Conservation (phyloP, 805 yeast species). For the Nakazawaea wyomingensis region DNA sequence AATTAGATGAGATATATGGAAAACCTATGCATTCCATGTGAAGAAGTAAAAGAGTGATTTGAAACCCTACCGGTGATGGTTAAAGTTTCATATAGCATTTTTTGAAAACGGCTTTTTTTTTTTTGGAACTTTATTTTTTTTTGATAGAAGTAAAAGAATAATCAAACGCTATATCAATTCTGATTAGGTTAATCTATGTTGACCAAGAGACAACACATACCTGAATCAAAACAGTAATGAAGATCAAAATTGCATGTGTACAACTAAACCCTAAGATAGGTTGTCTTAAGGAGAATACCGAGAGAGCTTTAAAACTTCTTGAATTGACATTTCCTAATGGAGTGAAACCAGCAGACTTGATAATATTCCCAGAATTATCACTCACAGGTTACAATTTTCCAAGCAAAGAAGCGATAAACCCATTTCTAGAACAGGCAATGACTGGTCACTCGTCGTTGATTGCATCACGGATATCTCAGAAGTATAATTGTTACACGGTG, state of each 20-base stretch:
- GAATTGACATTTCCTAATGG: constrained; percentile 23
- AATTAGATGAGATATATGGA: no score
- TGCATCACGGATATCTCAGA: constrained; percentile 49
- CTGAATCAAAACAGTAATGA: no score
- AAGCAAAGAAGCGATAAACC: constrained; percentile 40
- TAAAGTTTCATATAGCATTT: no score
- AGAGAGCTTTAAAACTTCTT: constrained; percentile 39
- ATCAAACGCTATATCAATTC: no score
- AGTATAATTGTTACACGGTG: constrained; percentile 57
- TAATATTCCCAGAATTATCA: constrained; percentile 80
- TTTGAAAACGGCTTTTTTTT: no score
- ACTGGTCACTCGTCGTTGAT: constrained; percentile 48
- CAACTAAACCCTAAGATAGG: constrained; percentile 68
- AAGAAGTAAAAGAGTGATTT: no score
- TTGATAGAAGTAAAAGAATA: not conserved
- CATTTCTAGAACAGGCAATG: constrained; percentile 46
- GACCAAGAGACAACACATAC: no score
- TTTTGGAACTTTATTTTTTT: no score
- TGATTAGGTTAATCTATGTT: no score
- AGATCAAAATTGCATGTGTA: constrained; percentile 54
- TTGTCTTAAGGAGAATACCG: constrained; percentile 46
- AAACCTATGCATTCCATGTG: no score
- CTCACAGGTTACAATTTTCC: constrained; percentile 78
- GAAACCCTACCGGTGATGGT: no score
- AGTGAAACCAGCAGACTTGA: constrained; percentile 45